Percentiles rank a stretch among this genome's conserved stretches.
Conservation (phyloP, 768 basidiomycete genomes). For the Leccinum uliginosum region DNA sequence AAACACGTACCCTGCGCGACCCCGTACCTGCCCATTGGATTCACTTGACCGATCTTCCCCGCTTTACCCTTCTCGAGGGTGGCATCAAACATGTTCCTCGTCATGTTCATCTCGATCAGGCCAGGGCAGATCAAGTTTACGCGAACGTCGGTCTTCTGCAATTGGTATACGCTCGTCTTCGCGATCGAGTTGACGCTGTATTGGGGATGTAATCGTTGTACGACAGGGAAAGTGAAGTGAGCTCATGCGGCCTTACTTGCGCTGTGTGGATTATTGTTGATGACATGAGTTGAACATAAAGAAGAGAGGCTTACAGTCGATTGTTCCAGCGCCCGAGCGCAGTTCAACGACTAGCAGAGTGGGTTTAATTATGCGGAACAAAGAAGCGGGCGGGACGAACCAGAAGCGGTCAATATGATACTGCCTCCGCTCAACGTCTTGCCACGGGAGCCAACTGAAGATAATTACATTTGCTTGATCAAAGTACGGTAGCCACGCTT, state of each 20-base stretch:
- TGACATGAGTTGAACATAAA: not conserved
- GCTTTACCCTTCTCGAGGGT: conserved; percentile 73
- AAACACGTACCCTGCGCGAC: conserved; percentile 61
- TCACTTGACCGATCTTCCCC: conserved; percentile 73
- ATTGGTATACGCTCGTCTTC: conserved; percentile 74
- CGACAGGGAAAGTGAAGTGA: not conserved
- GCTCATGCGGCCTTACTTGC: conserved; percentile 91
- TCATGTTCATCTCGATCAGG: conserved; percentile 93
- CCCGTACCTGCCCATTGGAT: conserved; percentile 80
- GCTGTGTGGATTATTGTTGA: conserved; percentile 54
- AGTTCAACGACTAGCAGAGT: conserved; percentile 67
- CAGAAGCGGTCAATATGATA: conserved; percentile 86
- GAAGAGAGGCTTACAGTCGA: conserved; percentile 62
- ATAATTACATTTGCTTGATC: conserved; percentile 76
- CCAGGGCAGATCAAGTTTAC: conserved; percentile 91
- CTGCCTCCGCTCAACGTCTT: conserved; percentile 73
- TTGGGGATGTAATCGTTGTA: conserved; percentile 4
- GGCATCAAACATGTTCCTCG: conserved; percentile 65
- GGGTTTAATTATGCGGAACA: not conserved
- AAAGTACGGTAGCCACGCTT: conserved; percentile 79
- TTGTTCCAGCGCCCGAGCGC: conserved; percentile 73
- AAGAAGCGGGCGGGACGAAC: conserved; percentile 36
- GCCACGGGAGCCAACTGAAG: conserved; percentile 73
- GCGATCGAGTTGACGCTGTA: conserved; percentile 86
- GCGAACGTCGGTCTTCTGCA: conserved; percentile 78